Evolutionary conservation across 2,329 filamentous ascomycete genomes (phyloP).

Genomic region (Sporothrix dimorphospora): DNA sequence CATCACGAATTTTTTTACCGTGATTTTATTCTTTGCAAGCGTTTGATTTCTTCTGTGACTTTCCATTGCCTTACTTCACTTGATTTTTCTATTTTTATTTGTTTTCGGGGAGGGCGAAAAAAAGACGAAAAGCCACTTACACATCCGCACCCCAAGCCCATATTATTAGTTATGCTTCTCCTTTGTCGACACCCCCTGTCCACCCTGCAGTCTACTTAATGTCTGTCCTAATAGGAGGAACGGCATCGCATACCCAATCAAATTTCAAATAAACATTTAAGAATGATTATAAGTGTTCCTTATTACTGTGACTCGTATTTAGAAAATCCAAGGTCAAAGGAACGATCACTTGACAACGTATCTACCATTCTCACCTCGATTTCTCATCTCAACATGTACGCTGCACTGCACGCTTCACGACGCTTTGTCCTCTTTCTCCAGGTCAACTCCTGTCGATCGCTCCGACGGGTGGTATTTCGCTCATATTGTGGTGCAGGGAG

Average conservation of each 20-base stretch:
- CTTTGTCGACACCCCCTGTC: background rate
- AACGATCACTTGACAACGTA: too few relatives aligned
- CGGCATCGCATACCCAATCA: background rate
- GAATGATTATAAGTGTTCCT: background rate
- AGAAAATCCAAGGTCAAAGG: background rate
- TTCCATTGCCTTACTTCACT: background rate
- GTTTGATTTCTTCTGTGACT: background rate
- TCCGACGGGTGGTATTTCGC: background rate
- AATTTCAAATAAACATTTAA: background rate
- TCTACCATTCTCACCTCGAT: too few relatives aligned
- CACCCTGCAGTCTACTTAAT: background rate
- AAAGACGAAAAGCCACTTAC: background rate
- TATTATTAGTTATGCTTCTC: slow-evolving; percentile 1
- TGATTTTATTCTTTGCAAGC: background rate
- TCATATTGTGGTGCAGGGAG: background rate
- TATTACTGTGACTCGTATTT: background rate
- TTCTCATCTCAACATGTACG: background rate
- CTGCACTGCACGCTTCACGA: background rate
- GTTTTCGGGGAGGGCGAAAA: background rate
- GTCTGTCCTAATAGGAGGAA: slow-evolving; percentile 14
- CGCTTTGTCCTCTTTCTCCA: background rate
- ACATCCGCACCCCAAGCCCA: background rate
- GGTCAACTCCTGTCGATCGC: background rate
- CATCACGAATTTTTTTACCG: background rate
- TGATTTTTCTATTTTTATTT: background rate